Percentiles rank a stretch among this genome's conserved stretches.
These are phyloP conservation scores for Myxozyma lipomycoides DNA, from an alignment of 805 yeast genomes.

Conservation along the genomic window DNA sequence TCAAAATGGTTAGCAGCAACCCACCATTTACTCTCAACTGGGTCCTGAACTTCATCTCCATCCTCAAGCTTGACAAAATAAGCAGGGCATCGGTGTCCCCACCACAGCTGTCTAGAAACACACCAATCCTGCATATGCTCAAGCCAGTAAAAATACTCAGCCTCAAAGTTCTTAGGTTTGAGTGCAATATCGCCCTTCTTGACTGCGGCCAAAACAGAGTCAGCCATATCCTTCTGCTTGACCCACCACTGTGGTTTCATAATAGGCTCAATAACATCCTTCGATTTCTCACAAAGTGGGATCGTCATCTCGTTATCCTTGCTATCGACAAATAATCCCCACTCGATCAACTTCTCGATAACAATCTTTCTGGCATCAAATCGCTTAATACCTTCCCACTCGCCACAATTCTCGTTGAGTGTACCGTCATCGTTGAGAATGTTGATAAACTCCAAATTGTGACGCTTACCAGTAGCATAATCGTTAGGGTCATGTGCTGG, in stretches of 20 bases:
- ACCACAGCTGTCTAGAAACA: slow-evolving; percentile 89
- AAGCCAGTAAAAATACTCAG: slow-evolving; percentile 93
- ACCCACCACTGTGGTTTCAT: slow-evolving; percentile 99
- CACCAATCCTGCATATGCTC: slow-evolving; percentile 98
- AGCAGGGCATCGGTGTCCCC: slow-evolving; percentile 98
- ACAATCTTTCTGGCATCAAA: slow-evolving; percentile 89
- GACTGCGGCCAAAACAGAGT: slow-evolving; percentile 80
- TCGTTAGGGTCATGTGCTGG: slow-evolving; percentile 98
- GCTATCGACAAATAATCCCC: slow-evolving; percentile 76
- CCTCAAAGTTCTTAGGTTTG: slow-evolving; percentile 83
- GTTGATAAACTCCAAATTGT: slow-evolving; percentile 79
- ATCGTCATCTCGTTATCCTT: slow-evolving; percentile 93
- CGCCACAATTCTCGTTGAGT: slow-evolving; percentile 89
- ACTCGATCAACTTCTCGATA: slow-evolving; percentile 69
- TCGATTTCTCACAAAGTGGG: slow-evolving; percentile 93
- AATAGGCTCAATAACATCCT: slow-evolving; percentile 93
- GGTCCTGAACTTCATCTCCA: slow-evolving; percentile 49
- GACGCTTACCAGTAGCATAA: slow-evolving; percentile 94
- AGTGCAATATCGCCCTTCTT: slow-evolving; percentile 74
- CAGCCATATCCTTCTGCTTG: slow-evolving; percentile 81
- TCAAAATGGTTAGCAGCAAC: slow-evolving; percentile 78
- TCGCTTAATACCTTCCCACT: slow-evolving; percentile 85
- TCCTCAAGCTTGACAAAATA: slow-evolving; percentile 83
- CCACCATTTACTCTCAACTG: slow-evolving; percentile 73
- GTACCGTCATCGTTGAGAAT: slow-evolving; percentile 89